Evolutionary conservation across 2,329 filamentous ascomycete genomes (phyloP), one percentile per base, ranked within the genome.

Genomic region (Ascochyta pisi): DNA sequence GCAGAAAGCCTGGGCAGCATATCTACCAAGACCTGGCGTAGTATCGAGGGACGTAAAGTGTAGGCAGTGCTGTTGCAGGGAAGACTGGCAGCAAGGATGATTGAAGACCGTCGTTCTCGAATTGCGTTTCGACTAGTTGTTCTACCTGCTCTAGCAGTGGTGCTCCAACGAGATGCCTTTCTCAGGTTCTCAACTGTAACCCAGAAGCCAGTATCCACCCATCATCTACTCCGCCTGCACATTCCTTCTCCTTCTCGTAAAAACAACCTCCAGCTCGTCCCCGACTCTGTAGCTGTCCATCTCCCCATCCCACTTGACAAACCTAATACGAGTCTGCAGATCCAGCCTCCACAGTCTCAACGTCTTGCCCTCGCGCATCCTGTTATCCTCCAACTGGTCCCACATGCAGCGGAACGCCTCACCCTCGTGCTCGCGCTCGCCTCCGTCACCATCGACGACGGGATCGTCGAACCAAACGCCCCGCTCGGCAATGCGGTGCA

Each of bases 251-350:
- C 9, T 31, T 31, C 12, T 31, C 13, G 38, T 46, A 15, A 75
- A 73, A 3, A 73, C 64, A 40, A 75, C 63, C 33, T 73, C 69
- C 33, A 75, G 52, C 58, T 73, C 72, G 52, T 74, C 72, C 1
- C 73, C 73, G 4, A 75, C 66, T 13, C 66, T 48, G 37, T 62
- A 64, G 24, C 59, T 61, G 47, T 71, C 67, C 57, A 73, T 61
- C 54, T 72, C 65, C 0, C 68, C 69, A 42, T 72, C 68, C 70
- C 71, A 74, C 54, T 64, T 62, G 6, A 73, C 61, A 41, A 70
- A 62, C 24, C 37, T 59, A 6, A 73, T 54, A 1, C 60, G 29
- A 1, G 65, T 64, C 6, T 49, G 24, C 34, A 73, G 40, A 0
- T 54, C 61, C 55, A 63, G 46, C 31, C 60, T 49, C 27, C 51